These are phyloP conservation scores for Eimeria praecox DNA, from an alignment of 169 alveolate species.

Conservation along the genomic window DNA sequence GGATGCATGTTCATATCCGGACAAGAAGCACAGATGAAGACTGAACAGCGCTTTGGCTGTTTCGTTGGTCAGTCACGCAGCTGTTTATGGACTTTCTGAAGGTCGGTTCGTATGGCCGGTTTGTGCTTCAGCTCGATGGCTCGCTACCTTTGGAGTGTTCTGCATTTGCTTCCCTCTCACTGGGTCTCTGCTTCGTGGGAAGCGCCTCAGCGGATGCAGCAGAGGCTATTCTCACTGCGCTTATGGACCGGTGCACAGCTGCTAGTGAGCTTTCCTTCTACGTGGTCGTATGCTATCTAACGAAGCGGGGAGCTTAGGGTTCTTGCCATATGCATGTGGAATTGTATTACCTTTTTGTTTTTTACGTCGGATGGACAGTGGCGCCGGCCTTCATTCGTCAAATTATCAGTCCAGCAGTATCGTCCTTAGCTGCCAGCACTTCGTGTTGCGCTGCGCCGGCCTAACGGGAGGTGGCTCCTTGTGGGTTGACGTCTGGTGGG, in stretches of 20 bases:
- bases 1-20: background rate
- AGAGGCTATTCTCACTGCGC: slow-evolving; percentile 94
- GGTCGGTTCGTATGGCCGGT: background rate
- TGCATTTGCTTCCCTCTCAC: slow-evolving; percentile 97
- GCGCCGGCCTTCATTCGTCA: background rate
- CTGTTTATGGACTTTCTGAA: background rate
- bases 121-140: slow-evolving; percentile 72
- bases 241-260: slow-evolving; percentile 91
- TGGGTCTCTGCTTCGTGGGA: slow-evolving; percentile 98
- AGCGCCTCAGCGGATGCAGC: slow-evolving; percentile 95
- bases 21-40: background rate
- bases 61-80: background rate
- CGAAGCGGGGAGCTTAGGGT: slow-evolving; percentile 39
- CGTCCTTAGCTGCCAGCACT: background rate
- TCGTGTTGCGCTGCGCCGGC: background rate
- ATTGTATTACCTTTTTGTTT: background rate
- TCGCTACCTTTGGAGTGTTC: slow-evolving; percentile 92
- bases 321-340: background rate
- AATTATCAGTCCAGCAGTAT: background rate
- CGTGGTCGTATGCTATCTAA: background rate
- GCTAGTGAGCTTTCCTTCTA: slow-evolving; percentile 67
- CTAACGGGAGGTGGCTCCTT: background rate
- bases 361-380: background rate
- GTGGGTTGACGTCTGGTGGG: background rate
- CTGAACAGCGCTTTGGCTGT: background rate